Evolutionary conservation across 148 eudicot genomes (phyloP).

Genomic region (Rhododendron simsii): DNA sequence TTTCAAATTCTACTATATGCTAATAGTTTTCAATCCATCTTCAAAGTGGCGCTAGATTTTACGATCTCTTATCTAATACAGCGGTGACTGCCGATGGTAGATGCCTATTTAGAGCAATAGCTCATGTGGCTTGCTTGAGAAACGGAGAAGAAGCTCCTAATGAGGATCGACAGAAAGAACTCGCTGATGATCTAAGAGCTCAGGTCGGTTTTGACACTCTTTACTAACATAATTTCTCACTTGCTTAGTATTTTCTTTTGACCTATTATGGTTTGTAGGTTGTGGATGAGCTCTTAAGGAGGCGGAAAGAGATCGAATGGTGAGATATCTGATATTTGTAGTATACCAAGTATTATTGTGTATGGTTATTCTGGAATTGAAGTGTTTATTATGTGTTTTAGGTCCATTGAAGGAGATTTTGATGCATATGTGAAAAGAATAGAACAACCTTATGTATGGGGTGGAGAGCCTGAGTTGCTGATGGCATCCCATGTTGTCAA

Average conservation of each 20-base stretch:
- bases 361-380: neutral
- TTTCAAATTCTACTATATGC: neutral
- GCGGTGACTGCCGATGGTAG: constrained; percentile 72
- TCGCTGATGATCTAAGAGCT: constrained; percentile 84
- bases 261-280: constrained; percentile 34
- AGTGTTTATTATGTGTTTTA: constrained; percentile 7
- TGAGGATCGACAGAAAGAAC: constrained; percentile 59
- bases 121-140: constrained; percentile 70
- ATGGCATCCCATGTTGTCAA: constrained; percentile 76
- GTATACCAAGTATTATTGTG: neutral
- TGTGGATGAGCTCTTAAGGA: constrained; percentile 69
- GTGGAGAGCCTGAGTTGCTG: constrained; percentile 71
- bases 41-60: neutral
- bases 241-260: neutral
- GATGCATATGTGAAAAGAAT: constrained; percentile 63
- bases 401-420: constrained; percentile 80
- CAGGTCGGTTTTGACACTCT: constrained; percentile 23
- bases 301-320: constrained; percentile 74
- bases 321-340: constrained; percentile 15
- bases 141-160: constrained; percentile 65
- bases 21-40: neutral
- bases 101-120: constrained; percentile 77
- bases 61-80: constrained; percentile 5
- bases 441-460: constrained; percentile 64
- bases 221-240: neutral